Conservation (phyloP, 2,329 filamentous ascomycete species). For the Hypomyces rosellus region DNA sequence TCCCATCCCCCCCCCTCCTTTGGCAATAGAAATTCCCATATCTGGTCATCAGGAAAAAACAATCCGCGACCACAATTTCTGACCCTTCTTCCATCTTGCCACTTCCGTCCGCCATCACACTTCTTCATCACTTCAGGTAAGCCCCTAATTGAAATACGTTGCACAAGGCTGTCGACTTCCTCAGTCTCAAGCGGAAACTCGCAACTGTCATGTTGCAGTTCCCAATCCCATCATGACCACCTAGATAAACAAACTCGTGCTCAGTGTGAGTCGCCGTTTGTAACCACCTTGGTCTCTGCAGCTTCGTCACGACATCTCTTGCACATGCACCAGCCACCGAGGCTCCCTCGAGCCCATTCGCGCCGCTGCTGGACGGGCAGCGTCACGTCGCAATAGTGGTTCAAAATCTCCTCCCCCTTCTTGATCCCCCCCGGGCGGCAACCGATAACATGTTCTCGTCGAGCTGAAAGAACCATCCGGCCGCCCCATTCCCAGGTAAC, state of each 20-base stretch:
- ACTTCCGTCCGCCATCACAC: not conserved
- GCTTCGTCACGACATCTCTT: conserved; percentile 71
- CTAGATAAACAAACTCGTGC: not conserved
- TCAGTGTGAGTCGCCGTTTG: conserved; percentile 2
- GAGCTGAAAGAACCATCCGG: conserved; percentile 63
- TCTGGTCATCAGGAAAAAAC: not conserved
- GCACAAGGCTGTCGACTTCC: not conserved
- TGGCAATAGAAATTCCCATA: not conserved
- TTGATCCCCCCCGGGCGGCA: conserved; percentile 54
- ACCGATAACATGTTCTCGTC: conserved; percentile 51
- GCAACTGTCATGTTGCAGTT: too few relatives aligned
- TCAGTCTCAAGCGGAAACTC: not conserved
- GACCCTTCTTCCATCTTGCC: not conserved
- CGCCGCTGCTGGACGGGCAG: conserved; percentile 72
- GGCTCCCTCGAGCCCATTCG: conserved; percentile 80
- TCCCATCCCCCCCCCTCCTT: not conserved
- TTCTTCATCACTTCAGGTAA: not conserved
- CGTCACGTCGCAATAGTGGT: conserved; percentile 88
- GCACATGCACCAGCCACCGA: conserved; percentile 88
- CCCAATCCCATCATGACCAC: not conserved
- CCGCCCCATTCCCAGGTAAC: conserved; percentile 92
- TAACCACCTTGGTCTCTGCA: conserved; percentile 16
- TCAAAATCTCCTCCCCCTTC: conserved; percentile 78
- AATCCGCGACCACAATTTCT: not conserved
- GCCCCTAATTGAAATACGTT: not conserved